Percentiles rank a stretch among this genome's conserved stretches.
Conservation (phyloP, 1,284 basidiomycete genomes). For the Sporisorium sorghi region DNA sequence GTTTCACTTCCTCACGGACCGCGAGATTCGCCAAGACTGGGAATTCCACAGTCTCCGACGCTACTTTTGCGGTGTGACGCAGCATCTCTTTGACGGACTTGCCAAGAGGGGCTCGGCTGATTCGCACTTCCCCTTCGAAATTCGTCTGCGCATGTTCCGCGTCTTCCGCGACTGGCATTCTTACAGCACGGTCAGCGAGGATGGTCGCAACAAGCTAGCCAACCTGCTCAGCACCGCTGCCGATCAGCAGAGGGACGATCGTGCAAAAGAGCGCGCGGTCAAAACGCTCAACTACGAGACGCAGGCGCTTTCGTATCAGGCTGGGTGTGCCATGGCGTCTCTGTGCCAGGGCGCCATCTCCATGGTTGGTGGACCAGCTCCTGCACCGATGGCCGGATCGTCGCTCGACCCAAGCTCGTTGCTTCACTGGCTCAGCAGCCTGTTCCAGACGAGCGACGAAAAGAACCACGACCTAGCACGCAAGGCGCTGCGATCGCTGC, state of each 20-base stretch:
- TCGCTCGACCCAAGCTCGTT: constrained; percentile 70
- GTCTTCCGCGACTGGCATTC: constrained; percentile 95
- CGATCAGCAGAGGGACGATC: constrained; percentile 71
- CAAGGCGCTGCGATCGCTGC: constrained; percentile 81
- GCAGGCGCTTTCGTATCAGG: constrained; percentile 77
- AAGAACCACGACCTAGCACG: constrained; percentile 70
- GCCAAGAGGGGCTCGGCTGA: constrained; percentile 79
- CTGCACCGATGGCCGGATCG: constrained; percentile 82
- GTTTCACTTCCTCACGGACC: constrained; percentile 79
- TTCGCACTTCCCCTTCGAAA: constrained; percentile 80
- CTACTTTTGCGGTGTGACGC: constrained; percentile 89
- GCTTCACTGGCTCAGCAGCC: constrained; percentile 71
- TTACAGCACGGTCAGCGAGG: constrained; percentile 80
- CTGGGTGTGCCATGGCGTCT: constrained; percentile 80
- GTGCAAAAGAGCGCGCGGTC: constrained; percentile 66
- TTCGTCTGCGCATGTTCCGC: constrained; percentile 83
- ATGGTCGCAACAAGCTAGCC: constrained; percentile 79
- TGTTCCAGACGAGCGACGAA: constrained; percentile 70
- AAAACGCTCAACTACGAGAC: constrained; percentile 74
- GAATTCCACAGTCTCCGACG: constrained; percentile 84
- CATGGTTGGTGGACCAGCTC: constrained; percentile 77
- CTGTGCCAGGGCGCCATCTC: constrained; percentile 70
- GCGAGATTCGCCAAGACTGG: constrained; percentile 81
- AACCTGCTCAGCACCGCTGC: constrained; percentile 80
- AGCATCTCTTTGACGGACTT: constrained; percentile 83